A percentile compares a stretch with the other conserved stretches of the same genome.
phyloP scores from a whole-genome alignment of 768 basidiomycete species.

The Boletus huronensis region DNA sequence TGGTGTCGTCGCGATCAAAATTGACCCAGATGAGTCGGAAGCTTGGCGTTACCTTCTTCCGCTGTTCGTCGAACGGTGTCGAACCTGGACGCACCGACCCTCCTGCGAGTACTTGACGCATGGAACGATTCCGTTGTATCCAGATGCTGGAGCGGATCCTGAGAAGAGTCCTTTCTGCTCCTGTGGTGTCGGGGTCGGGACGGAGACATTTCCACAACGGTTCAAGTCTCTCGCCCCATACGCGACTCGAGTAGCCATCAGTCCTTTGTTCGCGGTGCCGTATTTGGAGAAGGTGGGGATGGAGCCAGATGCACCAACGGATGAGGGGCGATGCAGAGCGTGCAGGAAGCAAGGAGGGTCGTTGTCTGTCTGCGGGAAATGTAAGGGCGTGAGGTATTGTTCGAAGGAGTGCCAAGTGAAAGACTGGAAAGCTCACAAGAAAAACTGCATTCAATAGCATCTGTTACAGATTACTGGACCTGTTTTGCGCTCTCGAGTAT shows the following conservation, averaged over 20 bases:
- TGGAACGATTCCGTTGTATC: conserved; percentile 36
- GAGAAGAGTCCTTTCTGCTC: conserved; percentile 45
- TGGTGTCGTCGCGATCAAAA: conserved; percentile 11
- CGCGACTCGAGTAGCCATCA: conserved; percentile 48
- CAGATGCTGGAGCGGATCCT: conserved; percentile 30
- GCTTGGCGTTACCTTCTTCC: conserved; percentile 55
- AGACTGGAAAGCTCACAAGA: conserved; percentile 48
- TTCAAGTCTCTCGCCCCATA: conserved; percentile 44
- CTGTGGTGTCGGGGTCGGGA: conserved; percentile 50
- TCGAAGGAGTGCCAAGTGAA: conserved; percentile 42
- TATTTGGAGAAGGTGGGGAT: conserved; percentile 41
- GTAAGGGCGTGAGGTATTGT: conserved; percentile 42
- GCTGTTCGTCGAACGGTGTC: conserved; percentile 49
- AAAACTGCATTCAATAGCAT: conserved; percentile 22
- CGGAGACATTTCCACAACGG: conserved; percentile 33
- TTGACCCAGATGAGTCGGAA: conserved; percentile 17
- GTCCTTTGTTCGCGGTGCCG: conserved; percentile 51
- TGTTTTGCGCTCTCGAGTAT: neutral
- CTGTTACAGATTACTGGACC: too few species aligned
- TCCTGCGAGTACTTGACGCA: conserved; percentile 46
- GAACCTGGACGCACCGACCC: conserved; percentile 46
- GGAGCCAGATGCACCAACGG: neutral
- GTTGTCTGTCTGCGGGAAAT: conserved; percentile 35
- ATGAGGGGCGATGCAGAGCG: conserved; percentile 11
- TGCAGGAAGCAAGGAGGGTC: conserved; percentile 21